Base-by-base conservation (phyloP, 2,329 filamentous ascomycete species). In the Cladosporium austrohemisphaericum region DNA sequence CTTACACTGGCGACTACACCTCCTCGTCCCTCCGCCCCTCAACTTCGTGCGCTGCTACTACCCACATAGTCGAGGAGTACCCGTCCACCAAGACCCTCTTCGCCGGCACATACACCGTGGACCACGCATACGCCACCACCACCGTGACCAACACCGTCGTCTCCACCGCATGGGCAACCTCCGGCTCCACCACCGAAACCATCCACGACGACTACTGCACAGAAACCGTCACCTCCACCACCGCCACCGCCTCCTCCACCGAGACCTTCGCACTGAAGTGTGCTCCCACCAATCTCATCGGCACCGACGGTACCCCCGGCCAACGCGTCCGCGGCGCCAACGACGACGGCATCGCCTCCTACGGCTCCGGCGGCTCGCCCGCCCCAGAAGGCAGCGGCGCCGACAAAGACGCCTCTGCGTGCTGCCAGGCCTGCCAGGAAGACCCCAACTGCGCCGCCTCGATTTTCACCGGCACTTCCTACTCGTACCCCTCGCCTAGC, bases 351-450 rank as follows among this genome's bases (percentile, higher is more conserved):
- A 40, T 40, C 19, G 36, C 36, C 36, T 23, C 11, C 16, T 40
- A 19, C 36, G 23, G 36, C 13, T 9, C n/a, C 3, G 19, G 23
- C 9, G 36, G 16, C 9, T n/a, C n/a, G n/a, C 36, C 23, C 19
- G 6, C 25, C 25, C 25, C 25, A 11, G 6, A n/a, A 23, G 36
- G 11, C 19, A n/a, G 19, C 25, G 31, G 31, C 22, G 22, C 43
- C 22, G n/a, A 36, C 43, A 47, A 47, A 22, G 43, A 47, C 33
- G 31, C 43, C 13, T 47, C 43, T 2, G 31, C 43, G 4, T 47
- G 43, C 33, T 47, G 43, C 43, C 43, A 47, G 32, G 43, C 43
- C 6, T 47, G 43, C 22, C 31, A 37, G 16, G 43, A 47, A 18
- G 32, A 47, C 18, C 16, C 19, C 16, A 25, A 37, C 19, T 47